A percentile compares a stretch with the other conserved stretches of the same genome.
Conservation (phyloP, 495 filamentous ascomycete species). For the Hyaloscypha variabilis region DNA sequence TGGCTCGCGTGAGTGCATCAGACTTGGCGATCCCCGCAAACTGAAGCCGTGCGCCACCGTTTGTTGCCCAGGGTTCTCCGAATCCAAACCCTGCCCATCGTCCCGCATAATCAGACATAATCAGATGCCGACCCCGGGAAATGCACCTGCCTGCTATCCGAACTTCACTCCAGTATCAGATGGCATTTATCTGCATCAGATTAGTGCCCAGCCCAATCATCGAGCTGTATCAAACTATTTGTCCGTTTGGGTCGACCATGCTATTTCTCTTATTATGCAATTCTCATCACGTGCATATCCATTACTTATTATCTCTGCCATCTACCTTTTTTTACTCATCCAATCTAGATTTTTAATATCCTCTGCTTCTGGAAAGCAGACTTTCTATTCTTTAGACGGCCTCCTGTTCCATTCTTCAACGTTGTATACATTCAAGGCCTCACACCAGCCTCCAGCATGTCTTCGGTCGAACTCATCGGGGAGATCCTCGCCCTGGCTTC, state of each 20-base stretch:
- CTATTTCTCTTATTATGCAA: neutral
- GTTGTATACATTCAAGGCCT: neutral
- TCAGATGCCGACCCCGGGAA: neutral
- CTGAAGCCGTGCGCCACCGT: neutral
- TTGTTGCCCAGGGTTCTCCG: neutral
- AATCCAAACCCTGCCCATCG: neutral
- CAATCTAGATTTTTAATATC: constrained; percentile 5
- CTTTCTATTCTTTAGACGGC: constrained; percentile 5
- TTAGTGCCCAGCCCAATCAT: constrained; percentile 2
- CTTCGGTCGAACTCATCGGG: constrained; percentile 1
- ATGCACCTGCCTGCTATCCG: neutral
- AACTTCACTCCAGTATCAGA: neutral
- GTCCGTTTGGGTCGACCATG: neutral
- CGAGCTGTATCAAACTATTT: neutral
- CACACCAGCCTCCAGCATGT: neutral
- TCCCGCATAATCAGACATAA: constrained; percentile 2
- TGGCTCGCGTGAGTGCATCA: neutral
- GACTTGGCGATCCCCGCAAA: constrained; percentile 3
- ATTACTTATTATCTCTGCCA: neutral
- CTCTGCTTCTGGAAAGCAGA: constrained; percentile 16
- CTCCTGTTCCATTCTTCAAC: neutral
- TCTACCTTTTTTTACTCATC: neutral
- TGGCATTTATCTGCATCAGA: constrained; percentile 8
- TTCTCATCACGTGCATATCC: neutral
- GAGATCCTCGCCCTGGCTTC: neutral